phyloP scores from a whole-genome alignment of 139 green algal species.

The Chlamydomonas incerta region DNA sequence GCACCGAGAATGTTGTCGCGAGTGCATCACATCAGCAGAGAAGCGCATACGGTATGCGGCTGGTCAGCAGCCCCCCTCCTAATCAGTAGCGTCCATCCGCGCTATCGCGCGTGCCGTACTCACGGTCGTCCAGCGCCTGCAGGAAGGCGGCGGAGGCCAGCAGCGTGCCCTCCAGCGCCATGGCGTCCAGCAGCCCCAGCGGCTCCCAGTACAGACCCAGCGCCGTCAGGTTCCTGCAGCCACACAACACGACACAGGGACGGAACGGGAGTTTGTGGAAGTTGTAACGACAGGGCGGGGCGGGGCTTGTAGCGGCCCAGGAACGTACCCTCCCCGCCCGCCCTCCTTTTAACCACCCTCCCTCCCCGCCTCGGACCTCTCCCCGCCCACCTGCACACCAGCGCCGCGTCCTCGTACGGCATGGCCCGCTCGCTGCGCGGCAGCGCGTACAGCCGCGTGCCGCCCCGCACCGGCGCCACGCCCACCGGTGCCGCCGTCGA shows the following conservation, averaged over 20 bases:
- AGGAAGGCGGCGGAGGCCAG: neutral
- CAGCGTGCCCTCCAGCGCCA: neutral
- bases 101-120: too few species aligned
- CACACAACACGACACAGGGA: neutral
- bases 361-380: too few species aligned
- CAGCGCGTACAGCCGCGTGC: neutral
- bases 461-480: slow-evolving; percentile 3
- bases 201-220: neutral
- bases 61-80: too few species aligned
- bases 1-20: too few species aligned
- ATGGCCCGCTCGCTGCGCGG: neutral
- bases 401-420: neutral
- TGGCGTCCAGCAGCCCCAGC: neutral
- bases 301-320: too few species aligned
- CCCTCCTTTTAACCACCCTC: too few species aligned
- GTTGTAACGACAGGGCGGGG: too few species aligned
- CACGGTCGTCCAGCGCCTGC: neutral
- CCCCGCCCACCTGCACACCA: slow-evolving; percentile 5
- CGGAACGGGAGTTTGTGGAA: too few species aligned
- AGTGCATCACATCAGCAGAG: too few species aligned
- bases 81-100: too few species aligned
- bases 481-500: neutral
- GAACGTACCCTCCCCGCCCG: too few species aligned
- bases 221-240: neutral
- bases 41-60: too few species aligned